phyloP scores from a whole-genome alignment of 2,329 filamentous ascomycete species.

The Stemphylium beticola region DNA sequence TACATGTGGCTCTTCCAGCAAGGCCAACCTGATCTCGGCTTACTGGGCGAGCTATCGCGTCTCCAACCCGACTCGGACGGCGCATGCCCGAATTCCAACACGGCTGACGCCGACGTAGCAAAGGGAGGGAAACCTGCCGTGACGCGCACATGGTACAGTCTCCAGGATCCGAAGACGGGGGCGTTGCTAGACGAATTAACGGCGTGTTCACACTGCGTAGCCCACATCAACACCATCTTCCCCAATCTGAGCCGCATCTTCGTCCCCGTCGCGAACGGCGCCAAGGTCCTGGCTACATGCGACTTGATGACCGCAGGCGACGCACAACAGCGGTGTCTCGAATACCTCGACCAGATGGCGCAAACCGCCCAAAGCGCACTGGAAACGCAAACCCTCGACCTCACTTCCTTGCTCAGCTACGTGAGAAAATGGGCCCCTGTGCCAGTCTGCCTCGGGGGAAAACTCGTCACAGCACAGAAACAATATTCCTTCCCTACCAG shows the following conservation, averaged over 20 bases:
- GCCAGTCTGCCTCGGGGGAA: constrained; percentile 12
- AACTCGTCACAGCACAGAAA: constrained; percentile 4
- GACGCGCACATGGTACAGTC: constrained; percentile 26
- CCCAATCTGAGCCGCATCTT: constrained; percentile 23
- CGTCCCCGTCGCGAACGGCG: constrained; percentile 11
- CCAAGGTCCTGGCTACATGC: constrained; percentile 25
- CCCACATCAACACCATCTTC: constrained; percentile 19
- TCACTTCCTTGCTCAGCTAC: constrained; percentile 11
- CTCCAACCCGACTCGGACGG: constrained; percentile 23
- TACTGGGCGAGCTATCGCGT: constrained; percentile 17
- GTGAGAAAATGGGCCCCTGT: constrained; percentile 19
- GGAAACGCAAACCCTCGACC: constrained; percentile 6
- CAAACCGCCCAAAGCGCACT: constrained; percentile 8
- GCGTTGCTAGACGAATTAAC: constrained; percentile 25
- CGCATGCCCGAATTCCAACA: constrained; percentile 25
- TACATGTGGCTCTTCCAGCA: constrained; percentile 23
- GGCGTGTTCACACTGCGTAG: constrained; percentile 26
- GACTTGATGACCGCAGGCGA: constrained; percentile 21
- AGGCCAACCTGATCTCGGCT: constrained; percentile 14
- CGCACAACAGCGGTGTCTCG: constrained; percentile 9
- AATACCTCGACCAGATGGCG: constrained; percentile 19
- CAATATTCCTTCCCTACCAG: constrained; percentile 10
- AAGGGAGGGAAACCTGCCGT: constrained; percentile 18
- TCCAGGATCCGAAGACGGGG: constrained; percentile 18
- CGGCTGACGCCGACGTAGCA: constrained; percentile 15